Evolutionary conservation across 164 flowering plant species (phyloP), one percentile per base, ranked within the genome.

Genomic region (Santalum album): DNA sequence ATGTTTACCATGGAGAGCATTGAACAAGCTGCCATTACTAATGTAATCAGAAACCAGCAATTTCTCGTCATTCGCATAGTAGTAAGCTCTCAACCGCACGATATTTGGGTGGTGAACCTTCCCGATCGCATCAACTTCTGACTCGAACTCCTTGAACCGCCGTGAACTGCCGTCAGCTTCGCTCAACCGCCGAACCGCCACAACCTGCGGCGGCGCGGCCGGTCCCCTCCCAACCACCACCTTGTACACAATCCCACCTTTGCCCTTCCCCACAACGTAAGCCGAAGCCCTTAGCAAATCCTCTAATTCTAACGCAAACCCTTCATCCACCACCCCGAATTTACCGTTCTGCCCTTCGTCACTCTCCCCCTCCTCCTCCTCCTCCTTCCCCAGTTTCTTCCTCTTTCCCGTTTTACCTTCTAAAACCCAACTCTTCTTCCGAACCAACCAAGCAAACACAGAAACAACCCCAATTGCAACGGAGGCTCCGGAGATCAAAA

Each of bases 221-320:
- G 73, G 69, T 25, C 78, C 69, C 24, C 76, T 64, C 29, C 82
- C 84, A 14, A 59, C 88, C 67, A 94, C 95, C 72, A 94, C 99
- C 71, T 69, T 87, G 63, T 94, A 94, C 58, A 87, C 86, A 11
- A 94, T 94, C 54, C 99, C 99, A 59, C 80, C 83, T 61, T 80
- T 71, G 59, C 99, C 80, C 66, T 94, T 94, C 34, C 99, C 97
- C 49, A 90, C 78, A 26, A 94, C 92, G 60, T 83, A 90, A 7
- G 99, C 99, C 2, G 96, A 85, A 6, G 99, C 97, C 72, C 97
- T 81, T 74, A 94, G 66, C 80, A 94, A 70, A 70, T 89, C 99
- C 71, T 94, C 99, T 39, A 94, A 67, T 51, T 82, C 99, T 78
- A 87, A 65, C 46, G 56, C 72, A 47, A 89, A 80, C 60, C 87